Percentiles rank a stretch among this genome's conserved stretches.
Evolutionary conservation across 2,329 filamentous ascomycete genomes (phyloP).

Genomic region (Epichloe sp.): DNA sequence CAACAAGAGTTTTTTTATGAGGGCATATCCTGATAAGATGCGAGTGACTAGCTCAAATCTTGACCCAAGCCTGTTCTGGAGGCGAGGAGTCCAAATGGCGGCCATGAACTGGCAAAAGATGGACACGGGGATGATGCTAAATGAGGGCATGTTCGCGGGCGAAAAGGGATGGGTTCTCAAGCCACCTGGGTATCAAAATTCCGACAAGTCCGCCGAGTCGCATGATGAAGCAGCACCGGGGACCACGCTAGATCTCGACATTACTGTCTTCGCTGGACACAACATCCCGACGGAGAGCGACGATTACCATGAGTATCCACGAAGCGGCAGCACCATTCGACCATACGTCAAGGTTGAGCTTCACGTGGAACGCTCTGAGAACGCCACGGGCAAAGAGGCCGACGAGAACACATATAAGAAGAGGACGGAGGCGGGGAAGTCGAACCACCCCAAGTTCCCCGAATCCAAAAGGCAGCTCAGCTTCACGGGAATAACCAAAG

Average conservation of each 20-base stretch:
- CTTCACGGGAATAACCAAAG: slow-evolving; percentile 43
- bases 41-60: slow-evolving; percentile 87
- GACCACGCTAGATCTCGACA: slow-evolving; percentile 49
- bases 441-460: slow-evolving; percentile 53
- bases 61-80: slow-evolving; percentile 84
- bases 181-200: slow-evolving; percentile 56
- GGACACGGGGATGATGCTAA: slow-evolving; percentile 90
- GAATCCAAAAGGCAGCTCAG: slow-evolving; percentile 35
- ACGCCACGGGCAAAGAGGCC: slow-evolving; percentile 18
- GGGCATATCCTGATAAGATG: slow-evolving; percentile 72
- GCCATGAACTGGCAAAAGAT: slow-evolving; percentile 96
- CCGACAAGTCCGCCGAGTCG: slow-evolving; percentile 23
- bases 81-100: slow-evolving; percentile 91
- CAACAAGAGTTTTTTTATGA: slow-evolving; percentile 79
- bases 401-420: slow-evolving; percentile 45
- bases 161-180: slow-evolving; percentile 79
- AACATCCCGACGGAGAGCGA: slow-evolving; percentile 35
- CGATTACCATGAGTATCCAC: slow-evolving; percentile 18
- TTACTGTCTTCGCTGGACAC: slow-evolving; percentile 67
- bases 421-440: slow-evolving; percentile 40
- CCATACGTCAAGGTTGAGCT: slow-evolving; percentile 70
- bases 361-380: slow-evolving; percentile 53
- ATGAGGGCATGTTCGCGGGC: slow-evolving; percentile 91
- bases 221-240: slow-evolving; percentile 34
- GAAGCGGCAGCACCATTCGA: slow-evolving; percentile 32